Base-by-base conservation (phyloP, 179 eudicot genomes). In the Spergularia azorica region DNA sequence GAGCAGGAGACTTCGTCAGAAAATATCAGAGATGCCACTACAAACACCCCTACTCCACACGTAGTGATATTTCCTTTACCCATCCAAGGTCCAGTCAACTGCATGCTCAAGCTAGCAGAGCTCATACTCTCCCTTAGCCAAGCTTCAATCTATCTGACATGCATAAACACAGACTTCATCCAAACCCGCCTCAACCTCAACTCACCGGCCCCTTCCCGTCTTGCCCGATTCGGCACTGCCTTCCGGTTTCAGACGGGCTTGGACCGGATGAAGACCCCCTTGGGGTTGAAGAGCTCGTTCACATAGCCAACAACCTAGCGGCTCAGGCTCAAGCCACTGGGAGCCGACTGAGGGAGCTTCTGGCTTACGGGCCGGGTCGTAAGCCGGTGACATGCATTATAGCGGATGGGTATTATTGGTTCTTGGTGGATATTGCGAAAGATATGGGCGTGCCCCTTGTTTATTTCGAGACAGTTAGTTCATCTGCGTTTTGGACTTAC, bases 41-140 rank as follows among this genome's bases (percentile, higher is more conserved):
- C 18, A 18, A 10, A 14, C 57, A 52, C 51, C 5, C 67, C 82
- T 0, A 36, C 39, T 36, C 50, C 50, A 6, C 85, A 79, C 20
- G 75, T 82, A 66, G 77, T 82, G 20, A 83, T 88, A 71, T 88
- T 88, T 60, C 91, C 91, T 0, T 66, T 86, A 38, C 91, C 90
- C 4, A 72, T 85, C 15, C 90, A 87, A 85, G 87, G 90, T 16
- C 85, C 85, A 3, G 76, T 87, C 3, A 88, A 86, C 76, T 84
- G 85, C 67, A 84, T 82, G 86, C 86, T 88, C 68, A 84, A 80
- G 21, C 77, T 88, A 52, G 83, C 89, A 13, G 83, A 86, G 60
- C 82, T 88, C 52, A 71, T 82, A 6, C 77, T 88, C 50, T 61
- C 82, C 73, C 66, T 59, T 8, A 72, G 55, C 71, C 58, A 39